These are phyloP conservation scores for Tricholoma flavovirens DNA, from an alignment of 768 basidiomycete genomes.

Conservation along the genomic window DNA sequence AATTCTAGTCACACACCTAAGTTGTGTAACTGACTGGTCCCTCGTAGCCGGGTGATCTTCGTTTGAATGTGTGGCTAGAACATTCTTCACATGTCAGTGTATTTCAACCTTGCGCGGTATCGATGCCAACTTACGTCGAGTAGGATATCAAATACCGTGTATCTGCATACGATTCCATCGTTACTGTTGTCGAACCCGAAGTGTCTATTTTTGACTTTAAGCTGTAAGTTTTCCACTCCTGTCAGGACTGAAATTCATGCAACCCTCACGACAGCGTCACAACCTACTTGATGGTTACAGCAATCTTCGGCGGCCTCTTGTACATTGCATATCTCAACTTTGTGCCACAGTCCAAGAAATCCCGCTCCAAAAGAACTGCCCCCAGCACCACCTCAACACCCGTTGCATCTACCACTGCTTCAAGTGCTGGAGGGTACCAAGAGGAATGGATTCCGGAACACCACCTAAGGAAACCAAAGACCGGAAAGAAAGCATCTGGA, in stretches of 20 bases:
- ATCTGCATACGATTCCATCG: slow-evolving; percentile 66
- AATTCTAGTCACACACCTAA: slow-evolving; percentile 7
- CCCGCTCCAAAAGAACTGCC: slow-evolving; percentile 39
- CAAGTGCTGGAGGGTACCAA: slow-evolving; percentile 66
- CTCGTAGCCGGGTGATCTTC: slow-evolving; percentile 66
- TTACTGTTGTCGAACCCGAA: slow-evolving; percentile 78
- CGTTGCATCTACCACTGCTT: slow-evolving; percentile 53
- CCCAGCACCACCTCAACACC: slow-evolving; percentile 45
- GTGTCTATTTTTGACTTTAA: slow-evolving; percentile 74
- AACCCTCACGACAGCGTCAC: slow-evolving; percentile 35
- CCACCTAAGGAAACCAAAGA: slow-evolving; percentile 67
- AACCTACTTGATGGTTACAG: slow-evolving; percentile 67
- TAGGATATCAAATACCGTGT: slow-evolving; percentile 58
- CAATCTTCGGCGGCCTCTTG: slow-evolving; percentile 52
- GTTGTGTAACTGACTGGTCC: slow-evolving; percentile 4
- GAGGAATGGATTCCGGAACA: slow-evolving; percentile 94
- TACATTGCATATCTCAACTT: slow-evolving; percentile 67
- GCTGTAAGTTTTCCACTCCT: slow-evolving; percentile 45
- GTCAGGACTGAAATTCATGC: slow-evolving; percentile 1
- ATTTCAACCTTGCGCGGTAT: neutral
- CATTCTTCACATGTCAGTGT: slow-evolving; percentile 53
- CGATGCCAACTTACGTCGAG: neutral
- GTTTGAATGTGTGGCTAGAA: slow-evolving; percentile 73
- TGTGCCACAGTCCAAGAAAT: slow-evolving; percentile 58
- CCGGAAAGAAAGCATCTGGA: slow-evolving; percentile 30